phyloP scores from a whole-genome alignment of 2,329 filamentous ascomycete species.

The Penicillium sp. region DNA sequence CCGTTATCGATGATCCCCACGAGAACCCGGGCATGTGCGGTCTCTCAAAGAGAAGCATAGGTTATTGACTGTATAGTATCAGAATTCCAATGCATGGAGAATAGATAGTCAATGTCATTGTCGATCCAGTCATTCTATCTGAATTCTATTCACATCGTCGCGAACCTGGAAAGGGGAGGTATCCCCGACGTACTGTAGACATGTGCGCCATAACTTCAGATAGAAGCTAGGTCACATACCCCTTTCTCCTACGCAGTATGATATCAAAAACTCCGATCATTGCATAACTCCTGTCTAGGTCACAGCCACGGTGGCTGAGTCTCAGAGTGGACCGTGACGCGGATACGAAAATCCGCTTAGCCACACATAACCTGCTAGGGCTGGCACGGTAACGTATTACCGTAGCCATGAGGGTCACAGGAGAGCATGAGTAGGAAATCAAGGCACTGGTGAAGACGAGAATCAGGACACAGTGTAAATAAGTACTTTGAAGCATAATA shows the following conservation, averaged over 20 bases:
- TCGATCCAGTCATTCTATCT: not conserved
- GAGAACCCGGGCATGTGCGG: not conserved
- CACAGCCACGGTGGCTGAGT: constrained; percentile 21
- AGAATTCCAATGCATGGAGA: not conserved
- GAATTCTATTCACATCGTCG: not conserved
- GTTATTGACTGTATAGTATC: not conserved
- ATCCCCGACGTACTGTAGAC: not conserved
- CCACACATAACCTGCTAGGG: constrained; percentile 19
- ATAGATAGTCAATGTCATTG: not conserved
- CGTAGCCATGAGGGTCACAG: not conserved
- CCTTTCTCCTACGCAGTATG: constrained; percentile 10
- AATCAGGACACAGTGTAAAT: not conserved
- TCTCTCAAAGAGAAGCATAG: not conserved
- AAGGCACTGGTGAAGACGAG: not conserved
- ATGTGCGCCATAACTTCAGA: not conserved
- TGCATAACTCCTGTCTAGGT: constrained; percentile 1
- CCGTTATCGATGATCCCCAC: not conserved
- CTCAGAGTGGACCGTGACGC: constrained; percentile 16
- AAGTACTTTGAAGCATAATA: not conserved
- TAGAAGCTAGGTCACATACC: not conserved
- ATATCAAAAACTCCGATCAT: constrained; percentile 14
- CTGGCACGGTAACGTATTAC: constrained; percentile 17
- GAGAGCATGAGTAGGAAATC: not conserved
- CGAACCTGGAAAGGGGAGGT: not conserved
- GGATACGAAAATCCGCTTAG: constrained; percentile 14